phyloP scores from a whole-genome alignment of 768 basidiomycete genomes.

The Amanita pallidorosea region DNA sequence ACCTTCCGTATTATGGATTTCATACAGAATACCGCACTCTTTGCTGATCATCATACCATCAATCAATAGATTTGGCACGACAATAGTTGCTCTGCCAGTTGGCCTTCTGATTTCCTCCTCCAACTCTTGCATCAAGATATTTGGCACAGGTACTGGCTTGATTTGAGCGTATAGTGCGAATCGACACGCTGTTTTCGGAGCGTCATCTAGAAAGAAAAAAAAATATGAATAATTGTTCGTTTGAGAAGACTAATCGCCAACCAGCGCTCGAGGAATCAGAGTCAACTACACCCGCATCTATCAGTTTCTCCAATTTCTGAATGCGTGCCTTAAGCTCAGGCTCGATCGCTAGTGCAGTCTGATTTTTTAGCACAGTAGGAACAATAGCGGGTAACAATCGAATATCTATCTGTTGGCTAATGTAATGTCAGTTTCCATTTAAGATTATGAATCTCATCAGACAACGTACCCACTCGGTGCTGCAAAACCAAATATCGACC shows the following conservation, averaged over 20 bases:
- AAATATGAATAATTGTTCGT: not conserved
- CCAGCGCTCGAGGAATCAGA: slow-evolving; percentile 29
- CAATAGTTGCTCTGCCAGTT: slow-evolving; percentile 55
- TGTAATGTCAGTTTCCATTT: not conserved
- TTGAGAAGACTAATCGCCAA: slow-evolving; percentile 6
- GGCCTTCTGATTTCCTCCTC: slow-evolving; percentile 69
- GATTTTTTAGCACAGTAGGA: slow-evolving; percentile 41
- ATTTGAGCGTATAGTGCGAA: slow-evolving; percentile 62
- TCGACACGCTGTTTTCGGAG: slow-evolving; percentile 42
- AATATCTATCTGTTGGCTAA: slow-evolving; percentile 51
- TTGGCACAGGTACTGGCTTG: slow-evolving; percentile 39
- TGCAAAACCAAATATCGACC: slow-evolving; percentile 69
- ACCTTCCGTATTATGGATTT: slow-evolving; percentile 55
- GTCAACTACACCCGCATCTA: slow-evolving; percentile 55
- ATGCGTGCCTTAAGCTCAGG: slow-evolving; percentile 53
- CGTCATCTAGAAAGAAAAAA: slow-evolving; percentile 26
- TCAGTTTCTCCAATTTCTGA: slow-evolving; percentile 45
- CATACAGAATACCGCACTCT: slow-evolving; percentile 70
- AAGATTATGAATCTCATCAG: not conserved
- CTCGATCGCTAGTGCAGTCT: slow-evolving; percentile 45
- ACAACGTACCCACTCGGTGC: slow-evolving; percentile 45
- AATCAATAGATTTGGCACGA: slow-evolving; percentile 44
- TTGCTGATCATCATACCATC: slow-evolving; percentile 65
- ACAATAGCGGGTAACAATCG: slow-evolving; percentile 58
- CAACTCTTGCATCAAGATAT: slow-evolving; percentile 49